Conservation (phyloP, 139 green algal genomes). For the Chlamydomonas sp. region DNA sequence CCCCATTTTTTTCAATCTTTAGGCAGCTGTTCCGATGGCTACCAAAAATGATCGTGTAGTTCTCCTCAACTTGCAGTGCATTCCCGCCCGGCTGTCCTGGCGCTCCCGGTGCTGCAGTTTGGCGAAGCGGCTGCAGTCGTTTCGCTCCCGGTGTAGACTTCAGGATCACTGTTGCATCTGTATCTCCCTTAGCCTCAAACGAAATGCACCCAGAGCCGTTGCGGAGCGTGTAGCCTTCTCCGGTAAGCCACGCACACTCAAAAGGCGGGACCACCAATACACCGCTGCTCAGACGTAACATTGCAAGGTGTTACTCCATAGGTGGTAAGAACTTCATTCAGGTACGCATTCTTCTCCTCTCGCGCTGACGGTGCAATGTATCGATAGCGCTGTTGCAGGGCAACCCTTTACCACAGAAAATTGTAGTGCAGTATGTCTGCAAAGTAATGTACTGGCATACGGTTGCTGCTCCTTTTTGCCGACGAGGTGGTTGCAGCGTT, state of each 20-base stretch:
- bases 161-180: slow-evolving; percentile 84
- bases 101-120: neutral
- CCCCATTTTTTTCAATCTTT: slow-evolving; percentile 85
- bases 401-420: no score
- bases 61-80: slow-evolving; percentile 56
- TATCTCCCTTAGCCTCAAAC: slow-evolving; percentile 68
- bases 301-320: neutral
- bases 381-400: no score
- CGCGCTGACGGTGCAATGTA: no score
- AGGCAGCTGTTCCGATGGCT: slow-evolving; percentile 87
- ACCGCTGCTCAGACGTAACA: slow-evolving; percentile 58
- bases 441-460: no score
- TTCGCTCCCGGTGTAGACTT: slow-evolving; percentile 73
- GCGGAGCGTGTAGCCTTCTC: slow-evolving; percentile 65
- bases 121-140: slow-evolving; percentile 74
- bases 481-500: no score
- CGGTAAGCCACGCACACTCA: slow-evolving; percentile 84
- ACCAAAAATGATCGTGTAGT: slow-evolving; percentile 91
- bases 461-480: no score
- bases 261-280: slow-evolving; percentile 85
- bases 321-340: no score
- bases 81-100: slow-evolving; percentile 1
- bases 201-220: slow-evolving; percentile 7
- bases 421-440: no score
- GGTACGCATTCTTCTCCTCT: no score